These are phyloP conservation scores for Silene noctiflora DNA, from an alignment of 179 eudicot genomes.

Conservation along the genomic window DNA sequence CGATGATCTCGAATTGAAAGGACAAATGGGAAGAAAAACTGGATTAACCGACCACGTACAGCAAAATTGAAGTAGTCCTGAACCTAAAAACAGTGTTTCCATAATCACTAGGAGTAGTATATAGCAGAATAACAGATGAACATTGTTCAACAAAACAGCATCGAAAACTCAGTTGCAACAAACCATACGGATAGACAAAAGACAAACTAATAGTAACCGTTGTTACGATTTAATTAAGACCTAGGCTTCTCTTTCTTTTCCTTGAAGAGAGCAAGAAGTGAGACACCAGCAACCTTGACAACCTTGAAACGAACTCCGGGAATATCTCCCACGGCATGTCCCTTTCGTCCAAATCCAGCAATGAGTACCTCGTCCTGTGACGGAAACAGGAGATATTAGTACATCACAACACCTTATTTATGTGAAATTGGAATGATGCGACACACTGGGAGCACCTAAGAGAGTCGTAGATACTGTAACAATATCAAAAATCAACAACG, in stretches of 20 bases:
- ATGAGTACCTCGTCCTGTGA: constrained; percentile 37
- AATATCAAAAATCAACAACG: no score
- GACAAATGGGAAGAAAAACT: not conserved
- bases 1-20: no score
- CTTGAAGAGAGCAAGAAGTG: constrained; percentile 33
- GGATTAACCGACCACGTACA: not conserved
- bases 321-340: constrained; percentile 41
- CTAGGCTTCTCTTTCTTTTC: constrained; percentile 41
- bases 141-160: not conserved
- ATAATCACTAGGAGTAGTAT: not conserved
- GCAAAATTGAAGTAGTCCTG: not conserved
- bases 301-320: constrained; percentile 42
- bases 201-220: not conserved
- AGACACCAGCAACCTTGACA: constrained; percentile 39
- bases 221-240: constrained; percentile 20
- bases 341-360: constrained; percentile 39
- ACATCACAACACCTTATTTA: no score
- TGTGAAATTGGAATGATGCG: no score
- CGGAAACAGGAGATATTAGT: not conserved
- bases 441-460: no score
- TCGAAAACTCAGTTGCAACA: not conserved
- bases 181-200: not conserved
- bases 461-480: no score
- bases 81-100: not conserved
- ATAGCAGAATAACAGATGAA: not conserved